A percentile compares a stretch with the other conserved stretches of the same genome.
Evolutionary conservation across 2,329 filamentous ascomycete species (phyloP).

Genomic region (Aspergillus terreus): DNA sequence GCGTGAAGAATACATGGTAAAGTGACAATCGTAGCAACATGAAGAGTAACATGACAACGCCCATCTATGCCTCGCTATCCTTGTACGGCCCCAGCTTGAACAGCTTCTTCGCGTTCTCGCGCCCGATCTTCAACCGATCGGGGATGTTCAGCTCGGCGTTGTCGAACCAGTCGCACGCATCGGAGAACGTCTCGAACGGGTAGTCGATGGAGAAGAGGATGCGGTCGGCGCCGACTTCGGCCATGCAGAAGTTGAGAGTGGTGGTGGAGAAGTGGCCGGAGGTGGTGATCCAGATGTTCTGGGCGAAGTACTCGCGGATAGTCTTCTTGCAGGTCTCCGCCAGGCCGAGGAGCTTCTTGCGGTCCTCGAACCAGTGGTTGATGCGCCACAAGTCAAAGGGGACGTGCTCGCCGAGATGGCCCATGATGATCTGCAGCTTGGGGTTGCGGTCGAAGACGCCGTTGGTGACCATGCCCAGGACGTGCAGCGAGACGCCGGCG

Average conservation of each 20-base stretch:
- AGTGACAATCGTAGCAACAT: not conserved
- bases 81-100: conserved; percentile 36
- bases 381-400: conserved; percentile 51
- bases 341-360: conserved; percentile 35
- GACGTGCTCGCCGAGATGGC: conserved; percentile 49
- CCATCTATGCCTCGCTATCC: conserved; percentile 25
- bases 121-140: conserved; percentile 41
- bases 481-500: conserved; percentile 57
- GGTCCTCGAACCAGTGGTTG: conserved; percentile 40
- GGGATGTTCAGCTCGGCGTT: conserved; percentile 34
- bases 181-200: conserved; percentile 38
- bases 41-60: not conserved
- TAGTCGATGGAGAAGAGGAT: conserved; percentile 43
- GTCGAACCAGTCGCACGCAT: conserved; percentile 45
- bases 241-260: conserved; percentile 38
- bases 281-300: conserved; percentile 43
- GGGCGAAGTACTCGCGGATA: conserved; percentile 41
- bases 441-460: conserved; percentile 50
- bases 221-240: conserved; percentile 36
- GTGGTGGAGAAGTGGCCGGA: conserved; percentile 40
- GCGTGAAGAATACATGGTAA: no score
- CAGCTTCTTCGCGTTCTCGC: conserved; percentile 45
- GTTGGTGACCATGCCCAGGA: conserved; percentile 51
- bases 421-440: conserved; percentile 46
- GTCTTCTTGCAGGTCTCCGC: conserved; percentile 42